These are phyloP conservation scores for Alternaria postmessia DNA, from an alignment of 2,329 filamentous ascomycete genomes.

Conservation along the genomic window DNA sequence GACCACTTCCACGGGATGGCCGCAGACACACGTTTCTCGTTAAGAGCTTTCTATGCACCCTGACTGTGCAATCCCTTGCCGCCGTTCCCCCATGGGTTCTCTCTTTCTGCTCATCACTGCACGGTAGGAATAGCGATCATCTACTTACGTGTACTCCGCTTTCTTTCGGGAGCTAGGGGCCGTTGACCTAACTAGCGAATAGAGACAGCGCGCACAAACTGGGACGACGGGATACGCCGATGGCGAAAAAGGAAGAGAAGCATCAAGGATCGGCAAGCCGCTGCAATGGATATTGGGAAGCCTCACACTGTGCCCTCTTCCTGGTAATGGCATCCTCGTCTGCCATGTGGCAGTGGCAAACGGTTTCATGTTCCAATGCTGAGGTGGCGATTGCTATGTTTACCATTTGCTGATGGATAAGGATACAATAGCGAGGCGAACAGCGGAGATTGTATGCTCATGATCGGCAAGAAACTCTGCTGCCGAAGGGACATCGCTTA, in stretches of 20 bases:
- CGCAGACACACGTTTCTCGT: slow-evolving; percentile 3
- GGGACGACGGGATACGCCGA: slow-evolving; percentile 11
- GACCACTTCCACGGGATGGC: slow-evolving; percentile 6
- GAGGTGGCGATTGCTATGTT: slow-evolving; percentile 14
- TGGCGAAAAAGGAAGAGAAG: slow-evolving; percentile 8
- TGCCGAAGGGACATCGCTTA: slow-evolving; percentile 2
- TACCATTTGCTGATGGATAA: background rate
- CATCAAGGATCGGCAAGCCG: slow-evolving; percentile 10
- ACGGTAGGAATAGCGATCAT: background rate
- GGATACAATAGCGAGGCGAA: background rate
- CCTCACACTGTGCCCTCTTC: background rate
- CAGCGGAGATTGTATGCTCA: background rate
- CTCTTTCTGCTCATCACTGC: slow-evolving; percentile 4
- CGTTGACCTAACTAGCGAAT: slow-evolving; percentile 5
- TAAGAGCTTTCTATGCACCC: slow-evolving; percentile 2
- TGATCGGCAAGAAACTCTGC: slow-evolving; percentile 2
- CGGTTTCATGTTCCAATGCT: background rate
- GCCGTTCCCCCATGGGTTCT: slow-evolving; percentile 5
- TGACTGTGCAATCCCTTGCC: slow-evolving; percentile 3
- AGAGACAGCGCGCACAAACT: background rate
- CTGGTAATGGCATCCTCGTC: slow-evolving; percentile 4
- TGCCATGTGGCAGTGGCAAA: slow-evolving; percentile 20
- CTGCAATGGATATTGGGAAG: slow-evolving; percentile 11
- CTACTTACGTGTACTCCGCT: slow-evolving; percentile 11
- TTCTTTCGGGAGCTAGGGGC: slow-evolving; percentile 1